Evolutionary conservation across 2,329 filamentous ascomycete species (phyloP), one percentile per base, ranked within the genome.

Genomic region (Arthroderma sp.): DNA sequence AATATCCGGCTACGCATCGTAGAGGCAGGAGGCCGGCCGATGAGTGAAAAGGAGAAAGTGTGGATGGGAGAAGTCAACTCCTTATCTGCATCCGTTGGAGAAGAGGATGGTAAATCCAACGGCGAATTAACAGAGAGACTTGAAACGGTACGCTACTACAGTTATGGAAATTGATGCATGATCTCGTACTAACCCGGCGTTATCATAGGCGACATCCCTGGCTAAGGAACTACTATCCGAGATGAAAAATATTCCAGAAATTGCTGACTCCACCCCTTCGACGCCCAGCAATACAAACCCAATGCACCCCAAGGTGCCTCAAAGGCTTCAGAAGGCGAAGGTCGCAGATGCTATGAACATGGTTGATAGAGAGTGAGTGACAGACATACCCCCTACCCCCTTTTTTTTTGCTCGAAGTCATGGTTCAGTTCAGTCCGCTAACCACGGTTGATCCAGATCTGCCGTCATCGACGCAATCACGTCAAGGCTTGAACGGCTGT

Each of bases 311-410:
- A 68, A 64, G 57, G 67, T 76, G 19, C 71, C 74, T 1, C 68
- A 70, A 47, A 67, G 72, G 55, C 62, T 77, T 25, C 75, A 77
- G 59, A 72, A 71, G 38, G 72, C 73, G 37, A 75, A 72, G 65
- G 67, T 77, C 52, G 67, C 68, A 1, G 74, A 78, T 64, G 76
- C 76, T 4, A 76, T 76, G 74, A 69, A 66, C 41, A 73, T 78
- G 74, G 73, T 78, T 51, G 76, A 77, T 59, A 67, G 75, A 69
- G 76, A 78, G 73, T 74, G 58, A 60, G 72, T 68, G 41, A 15
- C n/a, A n/a, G n/a, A n/a, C n/a, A n/a, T n/a, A n/a, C n/a, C 21
- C 44, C 28, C 56, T 8, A 8, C 35, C 37, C 5, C 28, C 15
- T 37, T 2, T 31, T 38, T 33, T 21, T 35, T 54, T 28, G 23